Evolutionary conservation across 2,329 filamentous ascomycete genomes (phyloP).

Genomic region (Alternaria gansuensis): DNA sequence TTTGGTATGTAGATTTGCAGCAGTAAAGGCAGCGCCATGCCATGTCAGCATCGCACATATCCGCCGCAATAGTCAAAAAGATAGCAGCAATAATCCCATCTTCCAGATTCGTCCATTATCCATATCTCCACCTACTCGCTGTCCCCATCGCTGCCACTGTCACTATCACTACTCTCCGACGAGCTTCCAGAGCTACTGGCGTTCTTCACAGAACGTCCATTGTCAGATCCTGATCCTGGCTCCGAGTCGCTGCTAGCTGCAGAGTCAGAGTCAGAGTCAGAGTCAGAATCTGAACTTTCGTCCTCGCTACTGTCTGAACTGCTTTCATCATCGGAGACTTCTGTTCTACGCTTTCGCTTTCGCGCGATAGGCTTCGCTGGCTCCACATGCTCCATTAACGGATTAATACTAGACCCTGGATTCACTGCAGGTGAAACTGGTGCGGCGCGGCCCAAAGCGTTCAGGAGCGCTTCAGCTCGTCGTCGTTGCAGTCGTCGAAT

Average conservation of each 20-base stretch:
- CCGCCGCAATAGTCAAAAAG: background rate
- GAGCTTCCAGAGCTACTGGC: conserved; percentile 19
- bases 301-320: conserved; percentile 46
- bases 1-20: background rate
- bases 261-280: conserved; percentile 21
- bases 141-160: conserved; percentile 25
- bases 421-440: conserved; percentile 31
- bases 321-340: conserved; percentile 46
- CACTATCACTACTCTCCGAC: conserved; percentile 29
- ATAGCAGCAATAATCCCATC: background rate
- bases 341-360: conserved; percentile 43
- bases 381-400: conserved; percentile 26
- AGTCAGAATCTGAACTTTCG: conserved; percentile 37
- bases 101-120: background rate
- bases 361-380: conserved; percentile 28
- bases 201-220: conserved; percentile 12
- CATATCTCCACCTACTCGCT: conserved; percentile 1
- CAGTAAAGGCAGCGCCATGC: background rate
- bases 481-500: conserved; percentile 48
- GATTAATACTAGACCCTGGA: conserved; percentile 28
- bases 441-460: conserved; percentile 39
- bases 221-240: background rate
- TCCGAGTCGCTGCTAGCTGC: background rate
- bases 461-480: conserved; percentile 45
- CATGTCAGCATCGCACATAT: conserved; percentile 7